phyloP scores from a whole-genome alignment of 805 yeast genomes.

The Monosporozyma solicola region DNA sequence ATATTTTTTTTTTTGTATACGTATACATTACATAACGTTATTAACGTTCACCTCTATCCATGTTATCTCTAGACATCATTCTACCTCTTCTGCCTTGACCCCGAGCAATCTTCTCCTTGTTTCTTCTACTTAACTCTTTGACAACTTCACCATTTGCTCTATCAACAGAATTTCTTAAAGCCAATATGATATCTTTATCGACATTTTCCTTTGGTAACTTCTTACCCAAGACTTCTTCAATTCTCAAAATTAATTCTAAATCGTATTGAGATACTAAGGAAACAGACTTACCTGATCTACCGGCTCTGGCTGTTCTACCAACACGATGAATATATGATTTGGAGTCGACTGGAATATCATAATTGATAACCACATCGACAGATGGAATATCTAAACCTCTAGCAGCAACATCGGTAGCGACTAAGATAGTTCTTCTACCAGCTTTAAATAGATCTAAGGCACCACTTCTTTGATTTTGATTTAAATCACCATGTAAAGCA shows the following conservation, averaged over 20 bases:
- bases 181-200: conserved; percentile 64
- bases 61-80: conserved; percentile 35
- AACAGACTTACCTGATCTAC: conserved; percentile 78
- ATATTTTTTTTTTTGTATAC: background rate
- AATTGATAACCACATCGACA: conserved; percentile 69
- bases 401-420: conserved; percentile 85
- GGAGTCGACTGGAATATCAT: conserved; percentile 76
- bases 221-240: conserved; percentile 78
- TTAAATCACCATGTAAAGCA: conserved; percentile 87
- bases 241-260: conserved; percentile 75
- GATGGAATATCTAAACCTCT: conserved; percentile 80
- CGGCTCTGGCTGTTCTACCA: conserved; percentile 94
- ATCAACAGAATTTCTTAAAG: conserved; percentile 80
- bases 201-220: conserved; percentile 78
- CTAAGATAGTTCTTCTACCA: conserved; percentile 57
- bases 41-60: conserved; percentile 38
- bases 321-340: conserved; percentile 82
- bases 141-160: conserved; percentile 88
- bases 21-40: background rate
- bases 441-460: conserved; percentile 72
- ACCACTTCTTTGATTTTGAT: conserved; percentile 78
- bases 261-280: conserved; percentile 93
- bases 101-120: conserved; percentile 42
- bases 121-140: conserved; percentile 57
- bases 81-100: conserved; percentile 34